Conservation (phyloP, 2,329 filamentous ascomycete species). For the Teratosphaeria epicoccoides region DNA sequence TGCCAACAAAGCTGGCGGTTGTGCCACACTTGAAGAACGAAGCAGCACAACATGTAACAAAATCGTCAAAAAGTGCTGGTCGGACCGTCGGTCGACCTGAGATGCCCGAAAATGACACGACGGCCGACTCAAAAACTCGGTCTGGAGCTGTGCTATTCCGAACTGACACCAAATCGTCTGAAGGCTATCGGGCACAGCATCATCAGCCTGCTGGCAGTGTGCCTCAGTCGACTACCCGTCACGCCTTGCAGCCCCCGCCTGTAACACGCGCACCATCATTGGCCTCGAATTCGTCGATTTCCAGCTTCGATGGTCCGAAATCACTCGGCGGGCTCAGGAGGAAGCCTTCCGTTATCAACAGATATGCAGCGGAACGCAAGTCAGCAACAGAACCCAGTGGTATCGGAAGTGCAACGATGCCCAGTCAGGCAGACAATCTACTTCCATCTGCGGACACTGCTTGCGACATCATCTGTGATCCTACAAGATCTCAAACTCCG, state of each 20-base stretch:
- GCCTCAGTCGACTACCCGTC: slow-evolving; percentile 1
- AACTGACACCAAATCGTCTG: not conserved
- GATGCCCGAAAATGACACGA: slow-evolving; percentile 7
- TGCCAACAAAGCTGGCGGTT: slow-evolving; percentile 11
- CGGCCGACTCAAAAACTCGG: not conserved
- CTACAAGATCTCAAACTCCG: slow-evolving; percentile 3
- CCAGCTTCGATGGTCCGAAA: slow-evolving; percentile 36
- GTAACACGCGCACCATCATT: slow-evolving; percentile 37
- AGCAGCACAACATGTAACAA: slow-evolving; percentile 16
- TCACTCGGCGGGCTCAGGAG: slow-evolving; percentile 32
- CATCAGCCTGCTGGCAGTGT: not conserved
- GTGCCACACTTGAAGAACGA: slow-evolving; percentile 8
- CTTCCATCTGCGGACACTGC: slow-evolving; percentile 17
- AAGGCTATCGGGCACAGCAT: not conserved
- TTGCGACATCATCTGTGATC: slow-evolving; percentile 16
- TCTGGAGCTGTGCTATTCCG: not conserved
- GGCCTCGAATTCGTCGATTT: slow-evolving; percentile 38
- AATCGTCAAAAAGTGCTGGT: slow-evolving; percentile 17
- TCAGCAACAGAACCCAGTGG: slow-evolving; percentile 24
- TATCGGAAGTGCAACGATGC: slow-evolving; percentile 9
- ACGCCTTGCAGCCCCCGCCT: slow-evolving; percentile 7
- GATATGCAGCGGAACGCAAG: slow-evolving; percentile 21
- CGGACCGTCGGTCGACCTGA: slow-evolving; percentile 9
- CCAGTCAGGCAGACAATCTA: slow-evolving; percentile 7
- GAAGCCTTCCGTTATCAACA: slow-evolving; percentile 35